A percentile compares a stretch with the other conserved stretches of the same genome.
Evolutionary conservation across 495 filamentous ascomycete genomes (phyloP).

Genomic region (Glutinoglossum americanum): DNA sequence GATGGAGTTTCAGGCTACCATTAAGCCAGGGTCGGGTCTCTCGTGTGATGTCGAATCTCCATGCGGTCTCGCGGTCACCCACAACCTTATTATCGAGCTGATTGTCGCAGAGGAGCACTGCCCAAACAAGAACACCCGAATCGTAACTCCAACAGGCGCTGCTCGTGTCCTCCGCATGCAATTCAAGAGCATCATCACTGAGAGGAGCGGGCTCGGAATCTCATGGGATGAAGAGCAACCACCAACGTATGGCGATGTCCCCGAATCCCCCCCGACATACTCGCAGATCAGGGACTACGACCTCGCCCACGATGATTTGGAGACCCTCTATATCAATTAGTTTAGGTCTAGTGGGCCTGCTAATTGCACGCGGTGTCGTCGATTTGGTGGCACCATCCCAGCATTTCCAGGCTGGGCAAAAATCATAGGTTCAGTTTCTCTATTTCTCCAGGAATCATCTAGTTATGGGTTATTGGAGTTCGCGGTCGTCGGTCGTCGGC

Average conservation of each 20-base stretch:
- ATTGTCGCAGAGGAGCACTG: slow-evolving; percentile 86
- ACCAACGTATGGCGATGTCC: slow-evolving; percentile 87
- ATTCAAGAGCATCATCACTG: slow-evolving; percentile 60
- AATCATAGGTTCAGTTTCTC: too few species aligned
- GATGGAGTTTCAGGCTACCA: slow-evolving; percentile 55
- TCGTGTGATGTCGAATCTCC: slow-evolving; percentile 62
- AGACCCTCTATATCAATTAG: too few species aligned
- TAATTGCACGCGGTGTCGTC: too few species aligned
- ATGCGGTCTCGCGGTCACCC: slow-evolving; percentile 54
- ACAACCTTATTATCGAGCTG: slow-evolving; percentile 78
- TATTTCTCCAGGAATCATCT: too few species aligned
- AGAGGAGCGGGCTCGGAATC: slow-evolving; percentile 72
- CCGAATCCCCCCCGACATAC: slow-evolving; percentile 68
- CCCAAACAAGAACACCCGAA: slow-evolving; percentile 40
- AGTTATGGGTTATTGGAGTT: too few species aligned
- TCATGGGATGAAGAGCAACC: slow-evolving; percentile 95
- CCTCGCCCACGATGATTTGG: slow-evolving; percentile 4
- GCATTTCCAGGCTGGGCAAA: too few species aligned
- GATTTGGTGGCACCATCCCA: too few species aligned
- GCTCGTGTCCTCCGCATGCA: slow-evolving; percentile 87
- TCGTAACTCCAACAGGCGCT: slow-evolving; percentile 69
- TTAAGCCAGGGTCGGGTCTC: slow-evolving; percentile 37
- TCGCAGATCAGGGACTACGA: slow-evolving; percentile 21
- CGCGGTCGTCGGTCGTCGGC: too few species aligned
- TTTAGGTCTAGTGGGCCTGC: too few species aligned